Evolutionary conservation across 345 rosid species (phyloP), one percentile per base, ranked within the genome.

Genomic region (Pseudoturritis turrita): DNA sequence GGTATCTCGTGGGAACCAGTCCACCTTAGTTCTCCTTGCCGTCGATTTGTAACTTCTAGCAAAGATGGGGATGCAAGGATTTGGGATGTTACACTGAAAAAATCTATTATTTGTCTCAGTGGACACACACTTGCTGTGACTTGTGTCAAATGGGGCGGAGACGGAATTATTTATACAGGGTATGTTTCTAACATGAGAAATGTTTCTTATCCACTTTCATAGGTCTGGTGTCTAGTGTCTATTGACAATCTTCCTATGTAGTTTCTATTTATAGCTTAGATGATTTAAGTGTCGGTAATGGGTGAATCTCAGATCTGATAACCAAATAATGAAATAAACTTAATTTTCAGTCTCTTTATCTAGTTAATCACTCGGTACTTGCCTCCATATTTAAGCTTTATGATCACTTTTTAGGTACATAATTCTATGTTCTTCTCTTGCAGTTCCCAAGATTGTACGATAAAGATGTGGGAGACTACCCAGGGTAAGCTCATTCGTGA

Each of bases 111-210:
- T 41, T 81, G 84, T 84, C 92, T 95, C 35, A 88, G 86, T 41
- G 98, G 97, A 10, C 99, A 95, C 68, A 88, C 91, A 6, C 92
- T 88, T 81, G 97, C 98, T 57, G 86, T 95, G 68, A 95, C 99
- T 76, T 91, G 98, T 69, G 99, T 95, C 41, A 95, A 91, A 76
- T 95, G 99, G 99, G 96, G 97, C 4, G 99, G 99, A 62, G 99
- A 91, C 26, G 97, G 96, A 46, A 73, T 86, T 59, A 89, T 95
- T 22, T 91, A 91, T 76, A 95, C 97, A 40, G 96, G 99, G 98
- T 91, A 86, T 51, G 65, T 25, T 35, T 66, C 67, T 45, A 13
- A 73, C 18, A 15, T 12, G 5, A 15, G 17, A 28, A 52, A 54
- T 64, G 56, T 73, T 45, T 36, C 19, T 19, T 18, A 2, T 37